phyloP scores from a whole-genome alignment of 2,329 filamentous ascomycete species.

The Phialemoniopsis sp. region DNA sequence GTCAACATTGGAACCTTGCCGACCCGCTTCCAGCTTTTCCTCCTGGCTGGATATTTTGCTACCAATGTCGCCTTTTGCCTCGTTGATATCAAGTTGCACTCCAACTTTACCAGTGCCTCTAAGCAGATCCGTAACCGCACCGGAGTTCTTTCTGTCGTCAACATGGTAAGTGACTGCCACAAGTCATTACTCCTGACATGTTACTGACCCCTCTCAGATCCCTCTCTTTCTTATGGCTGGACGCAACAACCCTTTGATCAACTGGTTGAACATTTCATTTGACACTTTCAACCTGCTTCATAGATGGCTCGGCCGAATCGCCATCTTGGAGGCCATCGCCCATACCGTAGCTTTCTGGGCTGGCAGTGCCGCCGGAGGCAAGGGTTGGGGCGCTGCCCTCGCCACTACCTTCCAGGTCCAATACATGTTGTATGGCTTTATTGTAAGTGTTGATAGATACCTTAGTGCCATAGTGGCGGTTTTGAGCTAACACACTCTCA shows the following conservation, averaged over 20 bases:
- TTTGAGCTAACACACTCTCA: not conserved
- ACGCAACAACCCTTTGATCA: constrained; percentile 75
- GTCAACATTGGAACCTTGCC: constrained; percentile 67
- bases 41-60: constrained; percentile 63
- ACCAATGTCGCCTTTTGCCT: constrained; percentile 77
- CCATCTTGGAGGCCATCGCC: constrained; percentile 62
- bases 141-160: constrained; percentile 66
- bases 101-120: constrained; percentile 36
- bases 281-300: constrained; percentile 81
- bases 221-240: constrained; percentile 72
- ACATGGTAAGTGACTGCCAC: constrained; percentile 64
- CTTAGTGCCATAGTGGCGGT: too few species aligned
- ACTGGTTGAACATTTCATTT: constrained; percentile 68
- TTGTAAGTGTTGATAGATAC: constrained; percentile 42
- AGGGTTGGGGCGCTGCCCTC: constrained; percentile 45
- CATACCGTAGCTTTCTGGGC: constrained; percentile 61
- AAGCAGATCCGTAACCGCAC: constrained; percentile 61
- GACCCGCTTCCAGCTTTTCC: constrained; percentile 69
- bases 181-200: too few species aligned
- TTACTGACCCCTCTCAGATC: constrained; percentile 18
- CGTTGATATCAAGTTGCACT: constrained; percentile 56
- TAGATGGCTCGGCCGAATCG: constrained; percentile 75
- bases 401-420: constrained; percentile 25
- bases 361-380: constrained; percentile 25
- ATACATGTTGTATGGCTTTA: constrained; percentile 58